Base-by-base conservation (phyloP, 257 asterid species). In the Ehretia macrophylla region DNA sequence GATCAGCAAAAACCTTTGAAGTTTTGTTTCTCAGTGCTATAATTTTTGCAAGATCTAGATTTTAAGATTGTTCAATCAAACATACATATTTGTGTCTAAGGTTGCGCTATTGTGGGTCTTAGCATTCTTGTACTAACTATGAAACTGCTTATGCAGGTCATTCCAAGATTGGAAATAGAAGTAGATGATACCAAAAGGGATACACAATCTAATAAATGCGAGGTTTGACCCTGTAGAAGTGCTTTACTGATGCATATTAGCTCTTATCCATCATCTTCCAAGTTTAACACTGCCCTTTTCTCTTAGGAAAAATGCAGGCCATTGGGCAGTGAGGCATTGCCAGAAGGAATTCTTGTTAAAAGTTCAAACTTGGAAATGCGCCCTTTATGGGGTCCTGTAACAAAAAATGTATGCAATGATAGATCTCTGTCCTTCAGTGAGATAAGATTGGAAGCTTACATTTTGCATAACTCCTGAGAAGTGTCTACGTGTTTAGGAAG, bases 301-400 rank as follows among this genome's bases (percentile, higher is more conserved):
- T 55, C 62, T 27, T 62, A 91, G 98, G 84, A 68, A n/a, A 77
- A 63, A 49, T 88, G 97, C 76, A 77, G 78, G 75, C 82, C 87
- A 1, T 23, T 47, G 18, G 97, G 95, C 12, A 81, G 75, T 11
- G 95, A 81, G 68, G 70, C 88, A 66, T 79, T 91, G 73, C 98
- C 98, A 1, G 67, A 72, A 69, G 96, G 95, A 66, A 85, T 91
- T 46, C 68, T 85, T 62, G 70, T 94, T 32, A 32, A 60, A 62
- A 79, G 92, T 49, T 75, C 98, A 23, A 78, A 82, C 83, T 66
- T 88, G 76, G 85, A 82, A 72, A 79, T 84, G 95, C 70, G 70
- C 49, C 75, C 88, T 66, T 72, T 91, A 70, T 72, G 81, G 60
- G 97, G 95, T 22, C 78, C 79, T 50, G 44, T 76, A 46, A 21